These are phyloP conservation scores for Porcisia deanei DNA, from an alignment of 208 protist species.

Conservation along the genomic window DNA sequence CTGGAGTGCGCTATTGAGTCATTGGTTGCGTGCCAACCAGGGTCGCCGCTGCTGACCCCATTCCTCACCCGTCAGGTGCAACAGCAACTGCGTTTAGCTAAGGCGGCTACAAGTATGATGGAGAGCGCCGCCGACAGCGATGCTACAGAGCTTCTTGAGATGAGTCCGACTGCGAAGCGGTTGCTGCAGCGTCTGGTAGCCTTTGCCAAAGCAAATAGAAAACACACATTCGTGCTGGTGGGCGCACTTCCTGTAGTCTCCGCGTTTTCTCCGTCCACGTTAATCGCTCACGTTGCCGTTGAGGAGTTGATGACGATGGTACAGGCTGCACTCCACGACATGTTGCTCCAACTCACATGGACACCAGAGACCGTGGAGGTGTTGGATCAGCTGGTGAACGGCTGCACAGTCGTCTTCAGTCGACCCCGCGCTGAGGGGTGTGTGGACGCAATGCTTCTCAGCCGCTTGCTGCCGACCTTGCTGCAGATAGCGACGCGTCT, in stretches of 20 bases:
- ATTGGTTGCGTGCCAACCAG: slow-evolving; percentile 24
- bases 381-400: slow-evolving; percentile 18
- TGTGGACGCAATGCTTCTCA: slow-evolving; percentile 11
- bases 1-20: slow-evolving; percentile 37
- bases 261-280: slow-evolving; percentile 11
- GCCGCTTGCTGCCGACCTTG: slow-evolving; percentile 38
- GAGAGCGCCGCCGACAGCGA: slow-evolving; percentile 8
- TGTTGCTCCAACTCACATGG: neutral
- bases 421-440: slow-evolving; percentile 14
- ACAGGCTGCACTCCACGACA: slow-evolving; percentile 19
- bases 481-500: slow-evolving; percentile 33
- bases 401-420: slow-evolving; percentile 26
- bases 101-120: slow-evolving; percentile 18
- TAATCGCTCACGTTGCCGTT: slow-evolving; percentile 3
- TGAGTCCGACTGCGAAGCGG: slow-evolving; percentile 13
- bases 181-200: slow-evolving; percentile 29
- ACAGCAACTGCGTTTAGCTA: slow-evolving; percentile 22
- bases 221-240: slow-evolving; percentile 18
- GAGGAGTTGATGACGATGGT: slow-evolving; percentile 19
- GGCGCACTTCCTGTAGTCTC: slow-evolving; percentile 19
- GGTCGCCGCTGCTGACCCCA: slow-evolving; percentile 25
- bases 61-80: slow-evolving; percentile 31
- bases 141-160: slow-evolving; percentile 12
- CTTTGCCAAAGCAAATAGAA: slow-evolving; percentile 31
- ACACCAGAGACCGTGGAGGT: neutral